Base-by-base conservation (phyloP, 352 stramenopile genomes). In the Pseudoperonospora humuli region DNA sequence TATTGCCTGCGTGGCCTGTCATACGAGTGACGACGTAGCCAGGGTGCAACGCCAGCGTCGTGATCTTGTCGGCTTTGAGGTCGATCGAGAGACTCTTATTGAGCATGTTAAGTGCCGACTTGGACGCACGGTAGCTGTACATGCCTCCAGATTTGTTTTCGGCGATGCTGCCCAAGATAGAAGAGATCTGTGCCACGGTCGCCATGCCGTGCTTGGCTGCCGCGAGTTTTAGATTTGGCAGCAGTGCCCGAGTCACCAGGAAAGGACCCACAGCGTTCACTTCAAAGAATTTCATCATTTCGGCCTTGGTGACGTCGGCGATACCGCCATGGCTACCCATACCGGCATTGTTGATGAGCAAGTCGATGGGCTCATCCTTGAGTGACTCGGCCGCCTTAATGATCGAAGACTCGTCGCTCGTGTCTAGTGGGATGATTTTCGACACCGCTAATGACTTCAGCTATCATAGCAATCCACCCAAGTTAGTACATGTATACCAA, bases 61-160 rank as follows among this genome's bases (percentile, higher is more conserved):
- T 65, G 31, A 89, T 84, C 17, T 75, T 75, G 21, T 84, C 64
- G 3, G 18, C 15, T 31, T 64, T 50, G 23, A 89, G 46, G 32
- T 84, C 76, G 3, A 79, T 14, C 9, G 64, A 38, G 18, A 89
- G 42, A 41, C 61, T 75, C 52, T 80, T 75, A 20, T 51, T 71
- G 29, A 86, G 49, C 58, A 85, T 89, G 63, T 93, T 91, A 27
- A 91, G 64, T 35, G 82, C 78, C 15, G 69, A 57, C 58, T 92
- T 91, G 36, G 75, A 91, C 49, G 82, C 61, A 24, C 79, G 75
- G 58, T 93, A 92, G 32, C 63, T 75, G 48, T 93, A 89, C 27
- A 52, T 56, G 2, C 77, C 71, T 15, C 81, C 81, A 1, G 59
- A 76, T 11, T 36, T 46, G 28, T 83, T 84, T 45, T 73, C 57